phyloP scores from a whole-genome alignment of 2,329 filamentous ascomycete genomes.

The Fusarium musae region DNA sequence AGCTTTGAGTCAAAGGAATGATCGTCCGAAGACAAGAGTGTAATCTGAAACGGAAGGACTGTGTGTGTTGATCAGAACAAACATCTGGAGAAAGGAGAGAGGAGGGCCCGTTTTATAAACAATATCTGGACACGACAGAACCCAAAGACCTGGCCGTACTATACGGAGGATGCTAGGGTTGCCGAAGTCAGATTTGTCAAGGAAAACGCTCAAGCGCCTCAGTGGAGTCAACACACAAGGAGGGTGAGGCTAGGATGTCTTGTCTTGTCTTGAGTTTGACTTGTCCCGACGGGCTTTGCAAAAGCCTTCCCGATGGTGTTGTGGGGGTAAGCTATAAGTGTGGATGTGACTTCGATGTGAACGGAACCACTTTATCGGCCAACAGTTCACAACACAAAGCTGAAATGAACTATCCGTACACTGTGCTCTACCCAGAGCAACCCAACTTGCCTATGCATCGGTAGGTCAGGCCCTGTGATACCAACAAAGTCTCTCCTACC shows the following conservation, averaged over 20 bases:
- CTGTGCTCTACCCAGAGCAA: background rate
- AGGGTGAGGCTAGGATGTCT: conserved; percentile 23
- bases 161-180: conserved; percentile 7
- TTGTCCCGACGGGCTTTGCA: conserved; percentile 10
- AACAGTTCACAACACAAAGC: conserved; percentile 2
- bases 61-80: conserved; percentile 32
- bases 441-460: background rate
- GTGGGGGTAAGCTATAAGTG: conserved; percentile 21
- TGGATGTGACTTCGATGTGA: conserved; percentile 7
- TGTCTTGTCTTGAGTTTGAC: background rate
- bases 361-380: conserved; percentile 25
- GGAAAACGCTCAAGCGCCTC: conserved; percentile 35
- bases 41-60: conserved; percentile 40
- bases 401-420: background rate
- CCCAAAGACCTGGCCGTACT: conserved; percentile 17
- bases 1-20: conserved; percentile 45
- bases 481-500: conserved; percentile 12
- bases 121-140: conserved; percentile 15
- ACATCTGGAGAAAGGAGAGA: conserved; percentile 29
- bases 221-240: conserved; percentile 31
- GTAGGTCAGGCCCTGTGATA: conserved; percentile 7
- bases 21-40: conserved; percentile 45
- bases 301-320: conserved; percentile 30
- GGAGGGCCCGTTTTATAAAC: conserved; percentile 47
- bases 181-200: conserved; percentile 43